phyloP scores from a whole-genome alignment of 2,329 filamentous ascomycete species.

The Neoascochyta sp. region DNA sequence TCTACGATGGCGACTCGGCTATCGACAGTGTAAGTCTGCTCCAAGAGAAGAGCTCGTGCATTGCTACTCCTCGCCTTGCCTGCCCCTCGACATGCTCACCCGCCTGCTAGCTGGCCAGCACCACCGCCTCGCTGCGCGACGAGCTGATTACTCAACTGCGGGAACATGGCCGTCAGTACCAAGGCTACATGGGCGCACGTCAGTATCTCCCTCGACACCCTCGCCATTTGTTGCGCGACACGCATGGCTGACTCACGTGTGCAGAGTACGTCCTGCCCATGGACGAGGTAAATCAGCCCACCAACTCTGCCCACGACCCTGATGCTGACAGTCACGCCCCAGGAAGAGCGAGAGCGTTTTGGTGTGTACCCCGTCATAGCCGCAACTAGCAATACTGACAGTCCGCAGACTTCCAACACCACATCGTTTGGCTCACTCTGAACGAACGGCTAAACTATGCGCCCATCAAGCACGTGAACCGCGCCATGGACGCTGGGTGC shows the following conservation, averaged over 20 bases:
- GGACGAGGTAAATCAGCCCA: constrained; percentile 13
- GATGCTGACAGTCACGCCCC: too few species aligned
- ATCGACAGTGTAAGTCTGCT: constrained; percentile 10
- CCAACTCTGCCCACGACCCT: too few species aligned
- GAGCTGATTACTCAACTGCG: constrained; percentile 9
- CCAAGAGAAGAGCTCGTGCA: neutral
- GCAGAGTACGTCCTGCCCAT: constrained; percentile 16
- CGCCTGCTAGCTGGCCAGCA: constrained; percentile 4
- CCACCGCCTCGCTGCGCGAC: constrained; percentile 10
- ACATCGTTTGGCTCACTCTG: constrained; percentile 38
- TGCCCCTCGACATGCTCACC: neutral
- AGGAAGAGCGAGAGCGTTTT: constrained; percentile 13
- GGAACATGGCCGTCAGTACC: constrained; percentile 11
- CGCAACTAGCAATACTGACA: neutral
- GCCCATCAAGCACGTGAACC: constrained; percentile 30
- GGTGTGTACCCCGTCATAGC: constrained; percentile 1
- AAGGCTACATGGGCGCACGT: constrained; percentile 12
- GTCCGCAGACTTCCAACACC: constrained; percentile 25
- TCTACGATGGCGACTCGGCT: constrained; percentile 11
- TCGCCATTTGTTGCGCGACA: too few species aligned
- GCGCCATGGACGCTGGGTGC: constrained; percentile 38
- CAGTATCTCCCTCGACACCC: neutral
- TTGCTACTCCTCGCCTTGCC: neutral
- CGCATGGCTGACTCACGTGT: constrained; percentile 2
- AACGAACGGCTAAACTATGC: constrained; percentile 37